A percentile compares a stretch with the other conserved stretches of the same genome.
These are phyloP conservation scores for Barnettozyma vustinii DNA, from an alignment of 805 yeast species.

Conservation along the genomic window DNA sequence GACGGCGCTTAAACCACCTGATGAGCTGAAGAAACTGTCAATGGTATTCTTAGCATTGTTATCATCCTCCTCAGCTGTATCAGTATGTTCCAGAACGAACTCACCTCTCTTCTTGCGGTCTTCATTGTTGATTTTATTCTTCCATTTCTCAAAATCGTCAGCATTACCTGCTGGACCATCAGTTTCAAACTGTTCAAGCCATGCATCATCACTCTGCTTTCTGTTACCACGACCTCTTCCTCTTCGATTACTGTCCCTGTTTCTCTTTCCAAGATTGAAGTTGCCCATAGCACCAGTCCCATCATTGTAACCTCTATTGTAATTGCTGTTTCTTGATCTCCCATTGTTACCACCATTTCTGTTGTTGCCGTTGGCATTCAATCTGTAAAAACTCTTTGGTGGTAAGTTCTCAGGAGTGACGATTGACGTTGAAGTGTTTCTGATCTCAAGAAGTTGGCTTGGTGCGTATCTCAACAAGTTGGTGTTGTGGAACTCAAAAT, in stretches of 20 bases:
- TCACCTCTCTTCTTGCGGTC: slow-evolving; percentile 31
- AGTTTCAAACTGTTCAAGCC: slow-evolving; percentile 18
- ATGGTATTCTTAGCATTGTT: slow-evolving; percentile 16
- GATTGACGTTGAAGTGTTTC: slow-evolving; percentile 10
- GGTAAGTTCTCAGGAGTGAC: slow-evolving; percentile 19
- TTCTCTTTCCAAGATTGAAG: slow-evolving; percentile 20
- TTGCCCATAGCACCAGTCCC: slow-evolving; percentile 27
- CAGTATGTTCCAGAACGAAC: slow-evolving; percentile 7
- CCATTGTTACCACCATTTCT: slow-evolving; percentile 1
- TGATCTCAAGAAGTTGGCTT: slow-evolving; percentile 16
- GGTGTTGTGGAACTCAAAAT: slow-evolving; percentile 11
- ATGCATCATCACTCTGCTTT: slow-evolving; percentile 18
- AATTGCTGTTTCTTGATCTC: slow-evolving; percentile 4
- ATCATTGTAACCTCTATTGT: slow-evolving; percentile 9
- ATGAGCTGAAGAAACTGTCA: slow-evolving; percentile 20
- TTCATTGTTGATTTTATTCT: slow-evolving; percentile 31
- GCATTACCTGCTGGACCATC: slow-evolving; percentile 21
- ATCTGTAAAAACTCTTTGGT: slow-evolving; percentile 20
- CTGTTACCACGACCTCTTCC: slow-evolving; percentile 14
- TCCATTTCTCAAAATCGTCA: slow-evolving; percentile 37
- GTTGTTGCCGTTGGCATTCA: slow-evolving; percentile 10
- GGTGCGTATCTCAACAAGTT: slow-evolving; percentile 19
- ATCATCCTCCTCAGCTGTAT: slow-evolving; percentile 3
- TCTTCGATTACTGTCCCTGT: slow-evolving; percentile 10
- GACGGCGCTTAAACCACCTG: slow-evolving; percentile 12